A percentile compares a stretch with the other conserved stretches of the same genome.
Evolutionary conservation across 1,284 basidiomycete species (phyloP).

Genomic region (Flammula alnicola): DNA sequence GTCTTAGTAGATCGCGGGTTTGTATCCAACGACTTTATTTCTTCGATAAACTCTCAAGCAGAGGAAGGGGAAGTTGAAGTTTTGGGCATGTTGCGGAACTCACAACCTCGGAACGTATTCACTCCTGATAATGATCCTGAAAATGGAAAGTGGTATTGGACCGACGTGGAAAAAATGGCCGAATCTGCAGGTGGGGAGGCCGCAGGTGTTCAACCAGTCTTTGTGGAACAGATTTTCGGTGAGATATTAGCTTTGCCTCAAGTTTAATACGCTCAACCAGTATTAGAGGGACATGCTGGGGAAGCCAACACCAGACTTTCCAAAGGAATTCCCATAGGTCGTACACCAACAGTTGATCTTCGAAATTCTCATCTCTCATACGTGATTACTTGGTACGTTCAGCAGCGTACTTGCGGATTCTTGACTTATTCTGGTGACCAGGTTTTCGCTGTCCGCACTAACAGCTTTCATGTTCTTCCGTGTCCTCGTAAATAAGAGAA

Average conservation of each 20-base stretch:
- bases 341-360: slow-evolving; percentile 84
- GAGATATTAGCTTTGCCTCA: slow-evolving; percentile 28
- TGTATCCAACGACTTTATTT: slow-evolving; percentile 66
- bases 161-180: slow-evolving; percentile 84
- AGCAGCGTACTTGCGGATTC: not conserved
- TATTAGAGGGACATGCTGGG: slow-evolving; percentile 77
- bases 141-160: slow-evolving; percentile 91
- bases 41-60: slow-evolving; percentile 37
- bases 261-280: slow-evolving; percentile 1
- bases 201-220: slow-evolving; percentile 79
- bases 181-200: slow-evolving; percentile 75
- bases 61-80: slow-evolving; percentile 66
- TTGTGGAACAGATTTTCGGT: slow-evolving; percentile 89
- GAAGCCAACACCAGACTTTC: slow-evolving; percentile 68
- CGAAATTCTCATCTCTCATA: slow-evolving; percentile 97
- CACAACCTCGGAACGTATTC: slow-evolving; percentile 75
- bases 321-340: slow-evolving; percentile 86
- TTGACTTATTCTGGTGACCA: slow-evolving; percentile 28
- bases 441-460: slow-evolving; percentile 75
- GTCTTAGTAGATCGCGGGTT: slow-evolving; percentile 94
- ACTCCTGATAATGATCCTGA: slow-evolving; percentile 89
- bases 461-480: slow-evolving; percentile 68
- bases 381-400: slow-evolving; percentile 86
- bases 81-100: slow-evolving; percentile 76
- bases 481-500: slow-evolving; percentile 54